Conservation (phyloP, 768 basidiomycete genomes). For the Leccinum aurantiacum region DNA sequence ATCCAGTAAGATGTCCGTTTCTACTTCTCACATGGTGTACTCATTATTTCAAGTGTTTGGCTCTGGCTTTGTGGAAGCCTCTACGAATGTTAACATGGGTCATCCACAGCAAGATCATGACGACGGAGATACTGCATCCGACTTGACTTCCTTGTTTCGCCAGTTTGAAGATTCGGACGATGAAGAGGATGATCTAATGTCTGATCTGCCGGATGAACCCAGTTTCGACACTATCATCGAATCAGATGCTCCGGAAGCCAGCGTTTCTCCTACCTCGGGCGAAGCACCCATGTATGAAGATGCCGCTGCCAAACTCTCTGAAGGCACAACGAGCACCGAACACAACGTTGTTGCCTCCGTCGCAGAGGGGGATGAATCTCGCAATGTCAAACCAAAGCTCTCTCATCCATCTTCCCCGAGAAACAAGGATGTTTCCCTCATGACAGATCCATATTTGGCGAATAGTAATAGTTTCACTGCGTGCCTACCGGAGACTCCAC, state of each 20-base stretch:
- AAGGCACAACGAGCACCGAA: slow-evolving; percentile 3
- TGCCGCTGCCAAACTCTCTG: not conserved
- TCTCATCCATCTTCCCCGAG: slow-evolving; percentile 43
- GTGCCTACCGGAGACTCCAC: slow-evolving; percentile 1
- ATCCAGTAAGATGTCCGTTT: slow-evolving; percentile 47
- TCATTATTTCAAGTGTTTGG: slow-evolving; percentile 58
- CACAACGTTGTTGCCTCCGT: not conserved
- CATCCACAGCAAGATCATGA: slow-evolving; percentile 25
- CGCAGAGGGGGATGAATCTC: slow-evolving; percentile 15
- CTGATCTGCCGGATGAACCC: slow-evolving; percentile 34
- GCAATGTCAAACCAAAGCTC: slow-evolving; percentile 35
- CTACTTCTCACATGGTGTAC: not conserved
- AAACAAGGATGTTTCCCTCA: slow-evolving; percentile 23
- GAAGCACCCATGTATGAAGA: slow-evolving; percentile 11
- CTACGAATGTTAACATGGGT: slow-evolving; percentile 32
- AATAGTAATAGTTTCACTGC: not conserved
- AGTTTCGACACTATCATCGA: slow-evolving; percentile 31
- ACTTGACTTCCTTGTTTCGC: slow-evolving; percentile 39
- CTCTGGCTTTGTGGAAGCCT: slow-evolving; percentile 67
- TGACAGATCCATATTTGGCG: slow-evolving; percentile 12
- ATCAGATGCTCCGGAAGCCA: slow-evolving; percentile 18
- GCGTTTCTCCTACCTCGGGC: not conserved
- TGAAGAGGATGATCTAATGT: slow-evolving; percentile 48
- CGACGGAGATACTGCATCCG: slow-evolving; percentile 50
- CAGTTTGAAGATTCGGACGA: slow-evolving; percentile 52